Base-by-base conservation (phyloP, 2,329 filamentous ascomycete species). In the Colletotrichum musicola region DNA sequence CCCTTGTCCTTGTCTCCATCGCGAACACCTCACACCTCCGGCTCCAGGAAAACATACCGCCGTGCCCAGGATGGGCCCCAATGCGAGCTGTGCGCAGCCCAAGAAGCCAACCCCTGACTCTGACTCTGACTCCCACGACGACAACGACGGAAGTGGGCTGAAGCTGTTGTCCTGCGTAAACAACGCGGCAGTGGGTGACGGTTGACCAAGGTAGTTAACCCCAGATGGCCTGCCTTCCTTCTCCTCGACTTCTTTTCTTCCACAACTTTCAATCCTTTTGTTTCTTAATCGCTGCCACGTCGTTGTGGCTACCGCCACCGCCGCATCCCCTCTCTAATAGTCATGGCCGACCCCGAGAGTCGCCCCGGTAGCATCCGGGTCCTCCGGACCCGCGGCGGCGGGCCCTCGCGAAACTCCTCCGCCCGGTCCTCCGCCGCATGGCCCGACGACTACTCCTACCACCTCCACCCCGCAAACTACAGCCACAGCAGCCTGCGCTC, bases 401-500 rank as follows among this genome's bases (percentile, higher is more conserved):
- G 61, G 30, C 49, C 66, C 57, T 72, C 75, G 35, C 55, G 75
- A 38, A 71, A 71, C 57, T 71, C 76, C 20, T 74, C 77, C 40
- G 67, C 69, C 22, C 76, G 75, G 44, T 74, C 73, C 20, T 74
- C 75, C 60, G 62, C 68, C 66, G 70, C 59, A 47, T 68, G 62
- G 44, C 40, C 40, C 13, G 67, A 69, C 20, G 70, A 73, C 40
- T 71, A 70, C 53, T 51, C 68, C 54, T 65, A 67, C 55, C 61
- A 63, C 56, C 68, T 56, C 44, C 70, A 50, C 57, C 68, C 62
- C 18, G 49, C 44, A 60, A 55, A 64, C 54, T 56, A 40, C 49
- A 30, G 49, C 63, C 47, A 54, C 59, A 76, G 75, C 40, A 69
- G 70, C 18, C 73, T 81, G 50, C 77, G 79, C 30, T 77, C 80